Base-by-base conservation (phyloP, 1,284 basidiomycete species). In the Vanrija pseudolonga region DNA sequence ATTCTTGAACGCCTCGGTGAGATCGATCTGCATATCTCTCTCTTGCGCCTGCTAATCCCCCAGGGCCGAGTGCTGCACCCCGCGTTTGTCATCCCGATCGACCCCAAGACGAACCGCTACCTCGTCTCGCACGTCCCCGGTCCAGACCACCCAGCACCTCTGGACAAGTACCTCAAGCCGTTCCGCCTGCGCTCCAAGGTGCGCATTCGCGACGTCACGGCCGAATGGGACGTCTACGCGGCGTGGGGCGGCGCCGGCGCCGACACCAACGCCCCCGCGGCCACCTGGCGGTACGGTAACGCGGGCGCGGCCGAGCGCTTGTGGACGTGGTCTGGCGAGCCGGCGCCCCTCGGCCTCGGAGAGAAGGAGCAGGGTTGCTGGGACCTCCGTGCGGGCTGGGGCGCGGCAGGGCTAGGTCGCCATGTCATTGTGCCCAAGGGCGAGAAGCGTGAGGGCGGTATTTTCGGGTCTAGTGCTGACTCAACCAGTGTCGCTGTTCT, bases 61-160 rank as follows among this genome's bases (percentile, higher is more conserved):
- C 71, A 96, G 88, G 96, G 96, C 41, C 84, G 94, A 66, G 85
- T 97, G 26, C 79, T 97, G 36, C 86, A 93, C 67, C 92, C 97
- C 72, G 79, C 87, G 40, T 92, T 98, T 74, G 80, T 95, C 53
- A 89, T 92, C 72, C 85, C 86, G 9, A 52, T 28, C 15, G 32
- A 37, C 36, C 46, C 38, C 20, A 32, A 32, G 32, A 32, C 32
- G 11, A 50, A 19, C 24, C 50, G 45, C 23, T 65, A 78, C 79
- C 37, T 78, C 63, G 59, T 77, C 74, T 44, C 82, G 79, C 24
- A 78, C 80, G 57, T 79, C 73, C 40, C 82, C 80, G 36, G 90
- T 85, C 71, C 76, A 88, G 51, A 76, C 93, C 67, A 94, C 94
- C 74, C 86, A 85, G 65, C 88, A 87, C 72, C 76, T 6, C 57